phyloP scores from a whole-genome alignment of 495 filamentous ascomycete genomes.

The Penicillium egyptiacum region DNA sequence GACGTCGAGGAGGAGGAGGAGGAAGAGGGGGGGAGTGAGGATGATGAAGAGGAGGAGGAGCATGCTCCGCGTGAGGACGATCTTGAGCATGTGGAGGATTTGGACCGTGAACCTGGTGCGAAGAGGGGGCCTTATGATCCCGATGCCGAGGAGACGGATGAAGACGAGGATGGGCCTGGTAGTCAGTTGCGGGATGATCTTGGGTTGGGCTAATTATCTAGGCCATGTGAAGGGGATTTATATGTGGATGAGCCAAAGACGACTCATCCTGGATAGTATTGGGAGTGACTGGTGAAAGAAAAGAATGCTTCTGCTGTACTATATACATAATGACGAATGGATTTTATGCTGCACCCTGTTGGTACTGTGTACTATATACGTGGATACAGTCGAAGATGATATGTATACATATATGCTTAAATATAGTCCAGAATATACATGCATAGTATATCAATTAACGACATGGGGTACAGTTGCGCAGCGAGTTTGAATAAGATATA shows the following conservation, averaged over 20 bases:
- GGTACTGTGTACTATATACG: not conserved
- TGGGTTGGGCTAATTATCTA: conserved; percentile 34
- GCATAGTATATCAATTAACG: not conserved
- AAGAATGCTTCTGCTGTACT: conserved; percentile 17
- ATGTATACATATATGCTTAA: not conserved
- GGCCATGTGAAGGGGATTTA: not conserved
- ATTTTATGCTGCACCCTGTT: conserved; percentile 8
- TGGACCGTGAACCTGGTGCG: conserved; percentile 39
- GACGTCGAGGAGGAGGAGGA: conserved; percentile 55
- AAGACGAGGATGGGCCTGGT: conserved; percentile 45
- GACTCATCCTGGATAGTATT: not conserved
- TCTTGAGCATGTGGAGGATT: conserved; percentile 65
- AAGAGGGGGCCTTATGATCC: conserved; percentile 35
- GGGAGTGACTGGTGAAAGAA: not conserved
- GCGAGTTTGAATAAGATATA: not conserved
- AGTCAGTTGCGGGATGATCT: conserved; percentile 45
- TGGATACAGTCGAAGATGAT: not conserved
- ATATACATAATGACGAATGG: conserved; percentile 31
- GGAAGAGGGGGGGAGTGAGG: conserved; percentile 55
- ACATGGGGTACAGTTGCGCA: not conserved
- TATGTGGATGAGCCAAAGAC: not conserved
- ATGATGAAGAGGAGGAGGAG: conserved; percentile 48
- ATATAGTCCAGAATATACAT: not conserved
- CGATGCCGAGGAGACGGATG: conserved; percentile 46
- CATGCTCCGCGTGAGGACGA: conserved; percentile 51